These are phyloP conservation scores for Balakata baccata DNA, from an alignment of 345 rosid genomes.

Conservation along the genomic window DNA sequence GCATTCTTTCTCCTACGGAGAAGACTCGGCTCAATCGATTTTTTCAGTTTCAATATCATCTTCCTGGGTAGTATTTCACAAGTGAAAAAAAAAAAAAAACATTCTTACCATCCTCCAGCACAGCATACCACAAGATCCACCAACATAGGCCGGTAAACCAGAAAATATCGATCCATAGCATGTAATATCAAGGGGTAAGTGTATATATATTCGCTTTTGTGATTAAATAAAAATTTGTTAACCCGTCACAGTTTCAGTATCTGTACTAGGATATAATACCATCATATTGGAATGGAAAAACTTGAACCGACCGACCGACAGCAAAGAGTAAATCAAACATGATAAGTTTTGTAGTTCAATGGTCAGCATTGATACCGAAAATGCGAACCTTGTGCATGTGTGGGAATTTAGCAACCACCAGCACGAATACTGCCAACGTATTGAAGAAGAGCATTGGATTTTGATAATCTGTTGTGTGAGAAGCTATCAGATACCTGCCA, in stretches of 20 bases:
- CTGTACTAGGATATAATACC: conserved; percentile 28
- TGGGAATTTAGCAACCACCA: conserved; percentile 38
- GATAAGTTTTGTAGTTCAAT: conserved; percentile 14
- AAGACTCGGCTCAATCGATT: too few relatives aligned
- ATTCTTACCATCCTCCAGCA: not conserved
- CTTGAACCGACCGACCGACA: conserved; percentile 5
- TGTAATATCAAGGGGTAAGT: conserved; percentile 12
- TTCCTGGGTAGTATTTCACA: too few relatives aligned
- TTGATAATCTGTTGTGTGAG: conserved; percentile 33
- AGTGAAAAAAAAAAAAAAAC: not conserved
- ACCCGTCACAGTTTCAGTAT: conserved; percentile 36
- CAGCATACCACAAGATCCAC: not conserved
- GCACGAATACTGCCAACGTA: conserved; percentile 31
- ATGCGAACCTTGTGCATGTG: conserved; percentile 39
- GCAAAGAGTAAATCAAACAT: conserved; percentile 2
- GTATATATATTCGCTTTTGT: conserved; percentile 26
- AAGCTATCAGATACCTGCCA: conserved; percentile 34
- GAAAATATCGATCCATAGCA: conserved; percentile 4
- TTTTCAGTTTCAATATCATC: too few relatives aligned
- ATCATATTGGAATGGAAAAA: conserved; percentile 21
- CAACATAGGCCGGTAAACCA: not conserved
- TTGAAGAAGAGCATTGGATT: conserved; percentile 38
- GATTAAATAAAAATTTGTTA: conserved; percentile 9
- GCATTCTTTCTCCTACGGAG: too few relatives aligned
- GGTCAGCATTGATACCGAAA: conserved; percentile 32